phyloP scores from a whole-genome alignment of 768 basidiomycete genomes.

The Lactarius sp. region DNA sequence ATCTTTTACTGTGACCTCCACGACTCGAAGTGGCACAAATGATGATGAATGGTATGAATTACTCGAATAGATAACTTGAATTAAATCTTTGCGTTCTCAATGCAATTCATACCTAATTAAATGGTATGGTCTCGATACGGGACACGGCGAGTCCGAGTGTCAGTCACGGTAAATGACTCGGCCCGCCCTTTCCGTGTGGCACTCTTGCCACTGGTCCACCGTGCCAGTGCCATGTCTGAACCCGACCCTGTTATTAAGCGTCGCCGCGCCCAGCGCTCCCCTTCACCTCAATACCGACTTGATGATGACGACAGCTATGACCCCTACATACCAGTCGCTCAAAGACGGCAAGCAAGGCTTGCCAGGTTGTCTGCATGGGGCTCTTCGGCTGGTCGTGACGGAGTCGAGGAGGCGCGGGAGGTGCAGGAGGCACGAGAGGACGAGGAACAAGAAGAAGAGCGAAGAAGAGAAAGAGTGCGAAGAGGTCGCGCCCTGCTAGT shows the following conservation, averaged over 20 bases:
- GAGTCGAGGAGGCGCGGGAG: slow-evolving; percentile 45
- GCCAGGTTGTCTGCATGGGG: slow-evolving; percentile 66
- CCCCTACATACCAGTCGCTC: slow-evolving; percentile 83
- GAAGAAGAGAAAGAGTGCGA: slow-evolving; percentile 63
- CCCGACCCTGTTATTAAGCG: slow-evolving; percentile 41
- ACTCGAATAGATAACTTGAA: too few relatives aligned
- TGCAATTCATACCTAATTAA: too few relatives aligned
- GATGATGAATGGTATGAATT: too few relatives aligned
- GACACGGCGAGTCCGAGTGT: too few relatives aligned
- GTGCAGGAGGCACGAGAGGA: slow-evolving; percentile 62
- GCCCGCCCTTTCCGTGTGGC: slow-evolving; percentile 7
- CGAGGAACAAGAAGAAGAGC: slow-evolving; percentile 75
- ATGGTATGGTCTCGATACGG: too few relatives aligned
- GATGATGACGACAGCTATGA: slow-evolving; percentile 63
- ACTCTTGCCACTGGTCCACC: too few relatives aligned
- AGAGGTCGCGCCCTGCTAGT: slow-evolving; percentile 84
- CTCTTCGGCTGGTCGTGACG: slow-evolving; percentile 49
- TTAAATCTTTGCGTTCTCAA: too few relatives aligned
- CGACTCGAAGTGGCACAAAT: neutral
- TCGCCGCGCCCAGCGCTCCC: slow-evolving; percentile 48
- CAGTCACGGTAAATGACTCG: neutral
- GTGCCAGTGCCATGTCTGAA: slow-evolving; percentile 22
- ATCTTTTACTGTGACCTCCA: neutral
- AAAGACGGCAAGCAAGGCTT: slow-evolving; percentile 77
- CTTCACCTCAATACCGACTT: slow-evolving; percentile 56